Evolutionary conservation across 31 red algal genomes (phyloP).

Genomic region (Asparagopsis taxiformis): DNA sequence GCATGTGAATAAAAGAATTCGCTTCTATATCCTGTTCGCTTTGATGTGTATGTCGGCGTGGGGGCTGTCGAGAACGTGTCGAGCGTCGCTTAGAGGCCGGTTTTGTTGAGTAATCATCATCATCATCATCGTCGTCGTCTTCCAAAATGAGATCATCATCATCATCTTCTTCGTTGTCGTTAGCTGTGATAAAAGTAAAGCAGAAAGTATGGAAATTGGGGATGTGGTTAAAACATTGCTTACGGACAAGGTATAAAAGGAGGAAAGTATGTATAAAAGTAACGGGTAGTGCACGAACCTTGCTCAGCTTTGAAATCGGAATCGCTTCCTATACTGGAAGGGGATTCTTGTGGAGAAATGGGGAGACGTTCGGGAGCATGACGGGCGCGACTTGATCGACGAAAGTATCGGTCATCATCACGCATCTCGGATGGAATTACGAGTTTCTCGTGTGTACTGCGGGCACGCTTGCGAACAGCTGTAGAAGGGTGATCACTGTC

Average conservation of each 20-base stretch:
- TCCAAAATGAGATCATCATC: conserved; percentile 13
- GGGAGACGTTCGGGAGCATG: conserved; percentile 44
- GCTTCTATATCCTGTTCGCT: conserved; percentile 31
- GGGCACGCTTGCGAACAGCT: conserved; percentile 22
- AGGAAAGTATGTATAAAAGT: background rate
- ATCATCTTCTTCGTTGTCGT: conserved; percentile 50
- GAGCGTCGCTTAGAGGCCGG: conserved; percentile 3
- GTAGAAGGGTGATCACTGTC: conserved; percentile 12
- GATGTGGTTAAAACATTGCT: no score
- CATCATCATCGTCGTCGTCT: conserved; percentile 28
- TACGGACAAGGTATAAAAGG: background rate
- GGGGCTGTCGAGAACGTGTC: conserved; percentile 6
- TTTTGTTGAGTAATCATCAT: conserved; percentile 68
- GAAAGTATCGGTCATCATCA: conserved; percentile 57
- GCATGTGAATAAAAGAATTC: background rate
- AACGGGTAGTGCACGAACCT: conserved; percentile 27
- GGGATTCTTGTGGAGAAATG: conserved; percentile 44
- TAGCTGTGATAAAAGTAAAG: no score
- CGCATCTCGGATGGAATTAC: conserved; percentile 69
- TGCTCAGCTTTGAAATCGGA: conserved; percentile 58
- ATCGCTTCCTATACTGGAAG: conserved; percentile 40
- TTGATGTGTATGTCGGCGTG: background rate
- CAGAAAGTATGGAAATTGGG: no score
- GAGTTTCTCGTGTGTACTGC: conserved; percentile 19
- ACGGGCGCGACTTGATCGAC: conserved; percentile 62